These are phyloP conservation scores for California macrophylla DNA, from an alignment of 441 rosid genomes.

Conservation along the genomic window DNA sequence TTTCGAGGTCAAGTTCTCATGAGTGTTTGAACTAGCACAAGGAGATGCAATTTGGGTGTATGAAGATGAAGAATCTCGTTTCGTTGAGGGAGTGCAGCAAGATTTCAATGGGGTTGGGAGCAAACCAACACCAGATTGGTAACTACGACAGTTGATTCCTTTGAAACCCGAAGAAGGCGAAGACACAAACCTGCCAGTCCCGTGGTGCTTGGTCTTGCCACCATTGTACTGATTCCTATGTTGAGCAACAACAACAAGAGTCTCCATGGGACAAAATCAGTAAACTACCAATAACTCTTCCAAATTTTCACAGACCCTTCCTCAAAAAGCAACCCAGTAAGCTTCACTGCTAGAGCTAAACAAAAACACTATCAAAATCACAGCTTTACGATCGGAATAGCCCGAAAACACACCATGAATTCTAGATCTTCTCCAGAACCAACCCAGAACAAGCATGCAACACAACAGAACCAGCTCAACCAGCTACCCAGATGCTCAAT, in stretches of 20 bases:
- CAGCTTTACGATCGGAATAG: slow-evolving; percentile 17
- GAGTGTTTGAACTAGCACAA: slow-evolving; percentile 11
- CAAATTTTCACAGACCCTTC: background rate
- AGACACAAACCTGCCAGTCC: slow-evolving; percentile 35
- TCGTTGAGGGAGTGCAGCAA: slow-evolving; percentile 25
- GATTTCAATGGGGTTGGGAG: slow-evolving; percentile 47
- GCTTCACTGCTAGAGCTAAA: slow-evolving; percentile 17
- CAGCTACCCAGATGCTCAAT: slow-evolving; percentile 11
- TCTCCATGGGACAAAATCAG: slow-evolving; percentile 47
- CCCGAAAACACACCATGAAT: background rate
- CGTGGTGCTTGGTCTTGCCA: slow-evolving; percentile 29
- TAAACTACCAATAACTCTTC: background rate
- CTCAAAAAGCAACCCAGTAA: slow-evolving; percentile 15
- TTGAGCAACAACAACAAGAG: slow-evolving; percentile 55
- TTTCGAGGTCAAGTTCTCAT: slow-evolving; percentile 11
- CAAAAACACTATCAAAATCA: slow-evolving; percentile 9
- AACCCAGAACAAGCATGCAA: slow-evolving; percentile 26
- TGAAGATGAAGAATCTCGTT: slow-evolving; percentile 22
- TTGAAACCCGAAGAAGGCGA: slow-evolving; percentile 44
- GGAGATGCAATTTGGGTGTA: slow-evolving; percentile 28
- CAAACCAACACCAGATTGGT: slow-evolving; percentile 64
- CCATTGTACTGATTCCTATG: slow-evolving; percentile 51
- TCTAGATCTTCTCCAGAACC: slow-evolving; percentile 31
- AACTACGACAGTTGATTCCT: slow-evolving; percentile 61
- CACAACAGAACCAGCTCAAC: background rate